A percentile compares a stretch with the other conserved stretches of the same genome.
These are phyloP conservation scores for Skeletonema potamos DNA, from an alignment of 108 stramenopile species.

Conservation along the genomic window DNA sequence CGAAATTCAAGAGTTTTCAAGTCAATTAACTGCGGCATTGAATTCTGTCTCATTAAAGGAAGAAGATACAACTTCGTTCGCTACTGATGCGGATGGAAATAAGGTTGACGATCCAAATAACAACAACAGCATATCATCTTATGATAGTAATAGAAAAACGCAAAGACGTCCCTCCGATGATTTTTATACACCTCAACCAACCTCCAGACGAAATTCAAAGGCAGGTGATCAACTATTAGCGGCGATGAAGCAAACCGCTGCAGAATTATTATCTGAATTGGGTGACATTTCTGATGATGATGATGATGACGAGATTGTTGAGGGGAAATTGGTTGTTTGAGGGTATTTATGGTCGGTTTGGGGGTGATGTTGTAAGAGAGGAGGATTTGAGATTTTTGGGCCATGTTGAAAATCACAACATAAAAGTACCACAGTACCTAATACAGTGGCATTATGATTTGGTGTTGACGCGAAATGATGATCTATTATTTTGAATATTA, in stretches of 20 bases:
- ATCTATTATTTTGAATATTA: no score
- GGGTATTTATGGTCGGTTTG: background rate
- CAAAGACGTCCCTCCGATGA: background rate
- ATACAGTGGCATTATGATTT: no score
- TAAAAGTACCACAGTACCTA: no score
- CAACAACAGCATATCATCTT: background rate
- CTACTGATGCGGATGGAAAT: no score
- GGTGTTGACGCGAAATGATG: no score
- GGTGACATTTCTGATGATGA: conserved; percentile 6
- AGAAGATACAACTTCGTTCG: background rate
- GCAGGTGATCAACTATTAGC: background rate
- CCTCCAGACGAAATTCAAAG: conserved; percentile 1
- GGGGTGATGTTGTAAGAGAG: background rate
- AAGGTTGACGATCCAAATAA: background rate
- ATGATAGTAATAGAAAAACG: background rate
- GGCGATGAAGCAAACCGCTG: conserved; percentile 4
- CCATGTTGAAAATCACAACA: no score
- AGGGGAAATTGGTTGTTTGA: background rate
- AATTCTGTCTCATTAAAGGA: background rate
- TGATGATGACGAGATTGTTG: background rate
- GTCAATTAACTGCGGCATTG: conserved; percentile 1
- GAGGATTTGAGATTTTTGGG: background rate
- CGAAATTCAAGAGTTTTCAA: conserved; percentile 11
- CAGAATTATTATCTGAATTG: conserved; percentile 2
- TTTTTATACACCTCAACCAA: background rate